Evolutionary conservation across 1,284 basidiomycete genomes (phyloP), one percentile per base, ranked within the genome.

Genomic region (Ceratobasidium sp.): DNA sequence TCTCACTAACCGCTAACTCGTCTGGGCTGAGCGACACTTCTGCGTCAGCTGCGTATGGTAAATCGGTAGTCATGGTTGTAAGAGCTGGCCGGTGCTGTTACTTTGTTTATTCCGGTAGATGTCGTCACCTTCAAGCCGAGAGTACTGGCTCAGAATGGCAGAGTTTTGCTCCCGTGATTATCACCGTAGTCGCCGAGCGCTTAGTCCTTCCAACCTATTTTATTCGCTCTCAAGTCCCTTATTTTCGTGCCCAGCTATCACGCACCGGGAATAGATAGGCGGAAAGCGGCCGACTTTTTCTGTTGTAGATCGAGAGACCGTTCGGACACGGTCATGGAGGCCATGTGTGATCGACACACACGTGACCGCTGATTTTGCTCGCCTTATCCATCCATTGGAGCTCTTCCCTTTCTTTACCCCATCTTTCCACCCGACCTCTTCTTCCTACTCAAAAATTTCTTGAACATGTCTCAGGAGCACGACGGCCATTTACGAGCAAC

Each of bases 21-120:
- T 97, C 95, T 82, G 90, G 95, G 3, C 92, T 90, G 33, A 98
- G 87, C 6, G 95, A 95, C 63, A 93, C 89, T 83, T 97, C 92
- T 10, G 96, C 97, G 83, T 98, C 96, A 26, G 96, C 96, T 77
- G 97, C 96, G 84, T 98, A 98, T 23, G 96, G 96, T n/a, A 98
- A 87, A 81, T 97, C 94, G 71, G 93, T 94, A 13, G 84, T 82
- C 85, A 85, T 86, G n/a, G 8, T 81, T 73, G 39, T 49, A 33
- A 33, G 8, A 35, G 33, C 11, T 45, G 61, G 51, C 31, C 17
- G 42, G 4, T 7, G 64, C 33, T 28, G 64, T 31, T 31, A 45
- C 20, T 56, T 51, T 69, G 49, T 31, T 39, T 35, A 47, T 56
- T 75, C 45, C 45, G 71, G 49, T 60, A 75, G 71, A 75, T 75